Evolutionary conservation across 257 asterid species (phyloP).

Genomic region (Solanum appendiculatum): DNA sequence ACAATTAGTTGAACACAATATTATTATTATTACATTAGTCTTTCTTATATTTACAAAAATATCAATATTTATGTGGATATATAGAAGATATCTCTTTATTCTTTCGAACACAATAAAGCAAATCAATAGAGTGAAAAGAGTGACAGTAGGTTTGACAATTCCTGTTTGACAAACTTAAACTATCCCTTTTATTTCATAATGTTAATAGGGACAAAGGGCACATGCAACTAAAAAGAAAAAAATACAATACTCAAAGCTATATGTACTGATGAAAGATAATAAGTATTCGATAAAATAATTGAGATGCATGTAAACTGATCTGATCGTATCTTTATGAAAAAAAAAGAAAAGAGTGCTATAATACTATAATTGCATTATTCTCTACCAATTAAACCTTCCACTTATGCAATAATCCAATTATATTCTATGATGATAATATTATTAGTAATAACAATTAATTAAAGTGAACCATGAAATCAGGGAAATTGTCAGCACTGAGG

Average conservation of each 20-base stretch:
- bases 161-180: not conserved
- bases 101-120: not conserved
- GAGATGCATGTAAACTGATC: not conserved
- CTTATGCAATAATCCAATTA: not conserved
- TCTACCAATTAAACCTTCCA: not conserved
- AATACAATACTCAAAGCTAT: not conserved
- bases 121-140: not conserved
- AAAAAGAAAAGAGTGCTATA: not conserved
- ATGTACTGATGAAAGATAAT: not conserved
- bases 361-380: not conserved
- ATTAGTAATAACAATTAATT: not conserved
- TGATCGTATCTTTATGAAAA: not conserved
- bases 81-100: not conserved
- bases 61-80: not conserved
- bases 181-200: not conserved
- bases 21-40: too few species aligned
- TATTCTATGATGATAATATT: not conserved
- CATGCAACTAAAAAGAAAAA: not conserved
- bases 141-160: not conserved
- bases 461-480: slow-evolving; percentile 5
- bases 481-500: slow-evolving; percentile 11
- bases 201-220: not conserved
- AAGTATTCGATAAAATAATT: not conserved
- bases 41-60: not conserved
- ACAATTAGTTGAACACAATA: too few species aligned